phyloP scores from a whole-genome alignment of 2,329 filamentous ascomycete species.

The Exophiala oligosperma region DNA sequence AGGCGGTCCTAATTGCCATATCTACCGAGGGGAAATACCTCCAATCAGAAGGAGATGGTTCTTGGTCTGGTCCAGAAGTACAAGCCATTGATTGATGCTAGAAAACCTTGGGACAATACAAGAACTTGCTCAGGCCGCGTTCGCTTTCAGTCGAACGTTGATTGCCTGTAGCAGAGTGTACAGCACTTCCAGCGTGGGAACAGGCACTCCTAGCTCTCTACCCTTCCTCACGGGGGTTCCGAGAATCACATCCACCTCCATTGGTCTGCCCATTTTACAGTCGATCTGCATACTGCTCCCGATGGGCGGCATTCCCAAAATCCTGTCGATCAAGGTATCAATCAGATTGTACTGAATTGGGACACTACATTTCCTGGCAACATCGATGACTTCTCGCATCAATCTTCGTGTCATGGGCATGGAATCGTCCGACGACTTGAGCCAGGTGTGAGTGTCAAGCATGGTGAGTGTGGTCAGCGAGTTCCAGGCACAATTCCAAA shows the following conservation, averaged over 20 bases:
- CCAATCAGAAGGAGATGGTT: too few relatives aligned
- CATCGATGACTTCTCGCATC: slow-evolving; percentile 46
- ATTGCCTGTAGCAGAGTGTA: slow-evolving; percentile 31
- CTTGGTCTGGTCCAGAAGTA: too few relatives aligned
- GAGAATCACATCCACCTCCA: slow-evolving; percentile 51
- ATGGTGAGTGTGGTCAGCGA: slow-evolving; percentile 44
- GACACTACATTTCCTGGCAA: slow-evolving; percentile 42
- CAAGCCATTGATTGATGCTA: too few relatives aligned
- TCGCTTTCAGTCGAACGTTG: slow-evolving; percentile 20
- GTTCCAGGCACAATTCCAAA: slow-evolving; percentile 46
- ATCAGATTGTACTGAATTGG: slow-evolving; percentile 38
- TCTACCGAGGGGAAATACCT: too few relatives aligned
- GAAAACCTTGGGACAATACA: not conserved
- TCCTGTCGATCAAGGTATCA: slow-evolving; percentile 41
- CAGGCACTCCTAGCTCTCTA: slow-evolving; percentile 39
- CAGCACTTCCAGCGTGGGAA: slow-evolving; percentile 42
- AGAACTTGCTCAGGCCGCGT: not conserved
- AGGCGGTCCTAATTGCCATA: too few relatives aligned
- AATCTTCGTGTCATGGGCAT: slow-evolving; percentile 39
- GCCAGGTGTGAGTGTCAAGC: slow-evolving; percentile 44
- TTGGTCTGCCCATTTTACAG: slow-evolving; percentile 39
- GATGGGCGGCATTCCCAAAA: slow-evolving; percentile 41
- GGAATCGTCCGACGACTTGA: slow-evolving; percentile 42
- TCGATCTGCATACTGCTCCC: slow-evolving; percentile 50
- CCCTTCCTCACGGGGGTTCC: slow-evolving; percentile 44